These are phyloP conservation scores for Cytospora mali DNA, from an alignment of 2,329 filamentous ascomycete species.

Conservation along the genomic window DNA sequence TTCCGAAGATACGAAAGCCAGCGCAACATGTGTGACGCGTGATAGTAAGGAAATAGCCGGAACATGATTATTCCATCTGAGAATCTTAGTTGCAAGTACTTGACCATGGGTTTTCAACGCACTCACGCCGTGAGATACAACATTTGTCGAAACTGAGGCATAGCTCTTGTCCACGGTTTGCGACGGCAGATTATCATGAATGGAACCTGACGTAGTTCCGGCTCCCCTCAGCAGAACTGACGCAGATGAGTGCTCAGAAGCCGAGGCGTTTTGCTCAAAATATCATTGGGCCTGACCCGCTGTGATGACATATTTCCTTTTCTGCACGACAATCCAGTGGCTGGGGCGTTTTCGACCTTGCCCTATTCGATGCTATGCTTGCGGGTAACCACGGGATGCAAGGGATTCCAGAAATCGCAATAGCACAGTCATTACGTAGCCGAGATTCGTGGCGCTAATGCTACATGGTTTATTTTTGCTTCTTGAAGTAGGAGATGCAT, in stretches of 20 bases:
- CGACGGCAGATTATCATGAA: neutral
- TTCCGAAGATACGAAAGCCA: slow-evolving; percentile 56
- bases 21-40: slow-evolving; percentile 56
- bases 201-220: neutral
- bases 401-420: too few species aligned
- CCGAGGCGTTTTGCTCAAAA: neutral
- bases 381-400: too few species aligned
- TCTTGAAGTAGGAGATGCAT: too few species aligned
- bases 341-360: neutral
- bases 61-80: slow-evolving; percentile 32
- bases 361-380: neutral
- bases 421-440: too few species aligned
- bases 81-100: neutral
- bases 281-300: neutral
- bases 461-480: too few species aligned
- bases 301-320: neutral
- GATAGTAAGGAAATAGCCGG: slow-evolving; percentile 42
- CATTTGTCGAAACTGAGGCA: neutral
- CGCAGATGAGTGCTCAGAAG: neutral
- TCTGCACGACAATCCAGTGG: neutral
- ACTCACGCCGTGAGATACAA: neutral
- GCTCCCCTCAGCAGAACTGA: neutral
- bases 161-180: too few species aligned
- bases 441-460: too few species aligned
- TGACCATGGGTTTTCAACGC: neutral